These are phyloP conservation scores for Kregervanrija fluxuum DNA, from an alignment of 805 yeast species.

Conservation along the genomic window DNA sequence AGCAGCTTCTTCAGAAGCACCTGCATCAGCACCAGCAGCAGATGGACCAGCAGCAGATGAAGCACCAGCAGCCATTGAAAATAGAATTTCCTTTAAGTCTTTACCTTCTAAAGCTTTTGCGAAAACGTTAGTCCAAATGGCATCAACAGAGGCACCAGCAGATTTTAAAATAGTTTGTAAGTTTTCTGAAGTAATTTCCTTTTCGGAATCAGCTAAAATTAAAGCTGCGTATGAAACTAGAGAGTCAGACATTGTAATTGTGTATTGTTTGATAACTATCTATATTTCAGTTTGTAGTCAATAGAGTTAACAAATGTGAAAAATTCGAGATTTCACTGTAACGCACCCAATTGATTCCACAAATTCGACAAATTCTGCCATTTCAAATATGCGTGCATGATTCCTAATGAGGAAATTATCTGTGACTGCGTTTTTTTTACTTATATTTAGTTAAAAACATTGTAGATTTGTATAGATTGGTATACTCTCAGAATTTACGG, in stretches of 20 bases:
- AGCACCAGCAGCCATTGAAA: conserved; percentile 61
- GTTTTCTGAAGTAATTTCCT: conserved; percentile 81
- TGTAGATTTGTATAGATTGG: no score
- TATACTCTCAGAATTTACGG: no score
- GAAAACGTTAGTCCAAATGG: conserved; percentile 81
- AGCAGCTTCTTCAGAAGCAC: conserved; percentile 58
- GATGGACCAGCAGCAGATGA: conserved; percentile 68
- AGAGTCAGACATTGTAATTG: conserved; percentile 74
- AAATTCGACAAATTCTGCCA: no score
- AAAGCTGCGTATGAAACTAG: conserved; percentile 97
- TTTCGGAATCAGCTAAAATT: conserved; percentile 95
- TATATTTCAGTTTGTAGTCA: neutral
- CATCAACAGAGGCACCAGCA: conserved; percentile 77
- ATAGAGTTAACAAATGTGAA: neutral
- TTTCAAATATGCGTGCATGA: no score
- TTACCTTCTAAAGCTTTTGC: conserved; percentile 84
- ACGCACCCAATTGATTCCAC: neutral
- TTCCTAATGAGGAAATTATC: no score
- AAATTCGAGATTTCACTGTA: neutral
- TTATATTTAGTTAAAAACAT: neutral
- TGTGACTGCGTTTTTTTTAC: conserved; percentile 4
- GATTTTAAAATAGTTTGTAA: conserved; percentile 68
- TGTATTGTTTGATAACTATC: neutral
- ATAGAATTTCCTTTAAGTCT: conserved; percentile 68
- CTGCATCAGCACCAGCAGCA: conserved; percentile 54